Base-by-base conservation (phyloP, 257 asterid genomes). In the Buddleja alternifolia region DNA sequence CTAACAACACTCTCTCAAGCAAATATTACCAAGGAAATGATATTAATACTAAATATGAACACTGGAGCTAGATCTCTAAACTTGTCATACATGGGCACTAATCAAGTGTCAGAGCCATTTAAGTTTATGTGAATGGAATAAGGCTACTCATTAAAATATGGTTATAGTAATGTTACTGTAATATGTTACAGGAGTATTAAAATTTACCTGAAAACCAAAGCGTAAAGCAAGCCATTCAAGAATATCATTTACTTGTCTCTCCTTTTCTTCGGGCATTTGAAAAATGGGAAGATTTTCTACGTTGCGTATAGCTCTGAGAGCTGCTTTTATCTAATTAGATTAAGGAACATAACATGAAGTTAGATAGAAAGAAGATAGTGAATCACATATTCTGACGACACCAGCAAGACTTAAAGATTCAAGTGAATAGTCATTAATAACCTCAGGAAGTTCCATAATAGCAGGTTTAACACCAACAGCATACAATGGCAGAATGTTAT, bases 361-460 rank as follows among this genome's bases (percentile, higher is more conserved):
- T 16, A 19, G 54, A 64, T 29, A 71, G 23, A 71, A 37, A 77
- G 15, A 44, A 72, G 45, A 56, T 17, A 60, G 68, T 55, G 55
- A 60, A 71, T 77, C 56, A 48, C 67, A 73, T 41, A 37, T 46
- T 63, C 47, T 23, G 10, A 11, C 34, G 24, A 51, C 21, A 25
- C 46, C 19, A 70, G 12, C 54, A 59, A 42, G 34, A 67, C 40
- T 44, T 12, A 47, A 72, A 56, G 72, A 50, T 60, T 57, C 53
- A 39, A 17, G 62, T 37, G 51, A 19, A 74, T 75, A 45, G 57
- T 65, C 60, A 23, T 41, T 57, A 48, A 74, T 62, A 81, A 93
- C 97, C 99, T 94, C 99, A 19, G 97, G 90, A 53, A 89, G 92
- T 76, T 91, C 97, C 98, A 94, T 91, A 67, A 94, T 86, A 56